Conservation (phyloP, 2,329 filamentous ascomycete species). For the Trichophyton mentagrophytes region DNA sequence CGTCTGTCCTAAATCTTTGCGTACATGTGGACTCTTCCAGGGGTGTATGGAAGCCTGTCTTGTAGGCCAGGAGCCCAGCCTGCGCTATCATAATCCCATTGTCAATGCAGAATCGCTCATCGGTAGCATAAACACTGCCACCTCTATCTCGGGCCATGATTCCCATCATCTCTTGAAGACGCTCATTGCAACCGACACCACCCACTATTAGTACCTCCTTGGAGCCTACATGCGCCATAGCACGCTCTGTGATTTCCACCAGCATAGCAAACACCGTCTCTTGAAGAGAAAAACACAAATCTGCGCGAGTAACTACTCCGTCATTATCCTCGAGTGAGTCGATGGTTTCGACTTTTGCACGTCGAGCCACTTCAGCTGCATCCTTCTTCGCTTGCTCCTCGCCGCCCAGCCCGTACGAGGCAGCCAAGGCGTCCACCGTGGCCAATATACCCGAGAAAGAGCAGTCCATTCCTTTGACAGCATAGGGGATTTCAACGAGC, state of each 20-base stretch:
- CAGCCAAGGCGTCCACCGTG: constrained; percentile 66
- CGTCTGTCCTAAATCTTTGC: constrained; percentile 70
- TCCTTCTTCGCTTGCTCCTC: constrained; percentile 41
- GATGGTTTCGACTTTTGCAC: constrained; percentile 11
- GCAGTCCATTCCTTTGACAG: constrained; percentile 98
- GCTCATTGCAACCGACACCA: constrained; percentile 88
- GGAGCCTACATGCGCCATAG: constrained; percentile 93
- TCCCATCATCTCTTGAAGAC: constrained; percentile 97
- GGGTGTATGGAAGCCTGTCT: constrained; percentile 63
- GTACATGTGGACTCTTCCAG: constrained; percentile 75
- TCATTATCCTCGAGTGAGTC: constrained; percentile 9
- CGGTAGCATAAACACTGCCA: constrained; percentile 84
- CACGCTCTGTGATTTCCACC: constrained; percentile 94
- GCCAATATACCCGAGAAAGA: constrained; percentile 89
- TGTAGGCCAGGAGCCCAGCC: constrained; percentile 74
- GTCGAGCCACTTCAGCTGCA: constrained; percentile 8
- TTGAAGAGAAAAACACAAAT: constrained; percentile 88
- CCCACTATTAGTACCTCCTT: constrained; percentile 91
- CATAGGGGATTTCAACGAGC: constrained; percentile 80
- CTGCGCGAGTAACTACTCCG: constrained; percentile 52
- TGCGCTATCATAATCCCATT: constrained; percentile 99
- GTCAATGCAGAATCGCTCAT: constrained; percentile 96
- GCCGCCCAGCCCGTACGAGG: constrained; percentile 28
- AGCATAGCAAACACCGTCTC: constrained; percentile 96
- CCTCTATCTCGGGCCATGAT: constrained; percentile 81